Base-by-base conservation (phyloP, 169 alveolate species). In the Plasmodium vinckei region DNA sequence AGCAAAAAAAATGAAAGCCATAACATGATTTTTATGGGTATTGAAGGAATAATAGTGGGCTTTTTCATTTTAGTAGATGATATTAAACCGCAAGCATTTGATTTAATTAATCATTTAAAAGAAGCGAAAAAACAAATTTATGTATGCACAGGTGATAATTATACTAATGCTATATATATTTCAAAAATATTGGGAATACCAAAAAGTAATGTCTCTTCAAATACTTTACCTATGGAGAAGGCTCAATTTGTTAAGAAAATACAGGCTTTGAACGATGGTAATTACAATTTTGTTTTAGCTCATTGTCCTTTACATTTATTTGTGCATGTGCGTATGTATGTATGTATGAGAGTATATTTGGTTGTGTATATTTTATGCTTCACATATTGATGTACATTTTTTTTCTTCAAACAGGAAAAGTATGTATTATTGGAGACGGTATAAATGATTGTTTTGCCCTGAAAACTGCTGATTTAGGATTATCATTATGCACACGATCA, bases 361-460 rank as follows among this genome's bases (percentile, higher is more conserved):
- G 25, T 21, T 23, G 25, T 47, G 17, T 13, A 3, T 27, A 47
- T 13, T 21, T 9, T 15, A 10, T 6, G 17, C 9, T 5, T 39
- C 12, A 42, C 51, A 33, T 17, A 27, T 9, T 33, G 54, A 47
- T 65, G 73, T 17, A 19, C 57, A 27, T 27, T 65, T 65, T 27
- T 23, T 47, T 7, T 56, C 9, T 39, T 59, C n/a, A 4, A 23
- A 46, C 27, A 79, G 89, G 89, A 47, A 79, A 79, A 54, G 89
- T 79, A 15, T 79, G 89, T 53, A 79, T 79, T 77, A 79, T 79
- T 21, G 89, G 89, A 51, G 89, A 79, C 44, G 89, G 89, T 9
- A 79, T 79, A 79, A 79, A 79, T 44, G 89, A 79, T 49, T 79
- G 89, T 39, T 79, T 79, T 65, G 89, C 89, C 59, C 47, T 79